A percentile compares a stretch with the other conserved stretches of the same genome.
These are phyloP conservation scores for Arachis hypogaea DNA, from an alignment of 306 rosid genomes.

Conservation along the genomic window DNA sequence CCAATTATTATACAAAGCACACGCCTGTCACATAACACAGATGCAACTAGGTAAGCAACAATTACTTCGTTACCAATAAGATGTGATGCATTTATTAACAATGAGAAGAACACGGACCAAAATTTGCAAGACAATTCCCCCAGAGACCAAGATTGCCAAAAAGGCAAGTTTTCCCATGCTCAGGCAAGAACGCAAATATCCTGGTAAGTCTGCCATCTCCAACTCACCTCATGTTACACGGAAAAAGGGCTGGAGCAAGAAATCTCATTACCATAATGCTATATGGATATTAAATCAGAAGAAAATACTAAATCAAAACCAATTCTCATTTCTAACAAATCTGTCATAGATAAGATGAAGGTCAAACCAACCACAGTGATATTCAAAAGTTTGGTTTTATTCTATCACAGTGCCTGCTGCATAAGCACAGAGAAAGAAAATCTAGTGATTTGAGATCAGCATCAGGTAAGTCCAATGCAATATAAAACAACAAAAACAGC, in stretches of 20 bases:
- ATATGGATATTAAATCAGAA: slow-evolving; percentile 8
- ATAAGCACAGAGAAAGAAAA: no score
- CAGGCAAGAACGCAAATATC: slow-evolving; percentile 68
- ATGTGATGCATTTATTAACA: slow-evolving; percentile 8
- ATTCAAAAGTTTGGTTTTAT: neutral
- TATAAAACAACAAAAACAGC: neutral
- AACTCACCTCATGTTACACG: slow-evolving; percentile 57
- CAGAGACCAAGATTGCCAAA: slow-evolving; percentile 83
- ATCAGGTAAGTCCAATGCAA: slow-evolving; percentile 21
- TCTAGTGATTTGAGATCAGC: no score
- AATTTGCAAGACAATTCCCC: slow-evolving; percentile 86
- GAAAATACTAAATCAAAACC: slow-evolving; percentile 10
- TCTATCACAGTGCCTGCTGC: neutral
- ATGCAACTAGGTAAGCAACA: slow-evolving; percentile 27
- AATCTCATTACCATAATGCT: slow-evolving; percentile 18
- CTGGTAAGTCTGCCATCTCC: slow-evolving; percentile 83
- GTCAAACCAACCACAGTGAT: neutral
- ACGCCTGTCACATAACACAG: slow-evolving; percentile 68
- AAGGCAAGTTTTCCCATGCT: slow-evolving; percentile 71
- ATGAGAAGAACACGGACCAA: slow-evolving; percentile 62
- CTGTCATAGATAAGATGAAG: slow-evolving; percentile 12
- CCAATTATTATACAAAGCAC: slow-evolving; percentile 92
- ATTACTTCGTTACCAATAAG: neutral
- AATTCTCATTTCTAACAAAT: neutral
- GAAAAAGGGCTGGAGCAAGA: slow-evolving; percentile 51